Conservation (phyloP, 139 green algal genomes). For the Micromonas commoda region DNA sequence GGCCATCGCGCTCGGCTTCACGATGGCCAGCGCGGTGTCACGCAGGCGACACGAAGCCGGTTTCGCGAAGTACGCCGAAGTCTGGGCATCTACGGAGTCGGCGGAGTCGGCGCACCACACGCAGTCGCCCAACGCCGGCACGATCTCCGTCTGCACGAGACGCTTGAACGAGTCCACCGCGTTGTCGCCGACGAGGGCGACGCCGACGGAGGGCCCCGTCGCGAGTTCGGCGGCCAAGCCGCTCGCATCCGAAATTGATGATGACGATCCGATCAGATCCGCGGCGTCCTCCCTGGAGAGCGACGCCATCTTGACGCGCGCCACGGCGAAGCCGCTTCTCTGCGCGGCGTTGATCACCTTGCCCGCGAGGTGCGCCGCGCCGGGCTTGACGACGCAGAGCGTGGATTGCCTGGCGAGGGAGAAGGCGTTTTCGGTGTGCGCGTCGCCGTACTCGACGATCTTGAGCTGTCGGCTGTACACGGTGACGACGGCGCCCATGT, state of each 20-base stretch:
- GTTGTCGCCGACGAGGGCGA: neutral
- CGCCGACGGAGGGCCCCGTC: neutral
- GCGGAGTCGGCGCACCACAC: neutral
- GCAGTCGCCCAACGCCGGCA: neutral
- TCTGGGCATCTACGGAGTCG: neutral
- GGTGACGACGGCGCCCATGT: conserved; percentile 52
- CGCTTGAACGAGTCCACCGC: neutral
- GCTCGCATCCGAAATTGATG: neutral
- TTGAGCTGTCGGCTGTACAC: conserved; percentile 65
- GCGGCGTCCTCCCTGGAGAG: conserved; percentile 39
- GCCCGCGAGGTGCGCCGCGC: conserved; percentile 59
- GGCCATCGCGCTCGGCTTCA: conserved; percentile 64
- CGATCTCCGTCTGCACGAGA: no score
- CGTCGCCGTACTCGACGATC: conserved; percentile 67
- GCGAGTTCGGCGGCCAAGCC: neutral
- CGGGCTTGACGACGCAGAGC: conserved; percentile 70
- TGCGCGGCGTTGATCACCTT: conserved; percentile 64
- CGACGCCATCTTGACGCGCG: conserved; percentile 32
- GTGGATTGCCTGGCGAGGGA: conserved; percentile 36
- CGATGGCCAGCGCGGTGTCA: conserved; percentile 44
- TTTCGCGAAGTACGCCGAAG: neutral
- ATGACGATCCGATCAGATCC: neutral
- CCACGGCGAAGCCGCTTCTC: conserved; percentile 49
- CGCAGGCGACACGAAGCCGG: neutral
- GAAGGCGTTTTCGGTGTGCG: conserved; percentile 53